These are phyloP conservation scores for Boletus pseudo-olivaceus DNA, from an alignment of 768 basidiomycete species.

Conservation along the genomic window DNA sequence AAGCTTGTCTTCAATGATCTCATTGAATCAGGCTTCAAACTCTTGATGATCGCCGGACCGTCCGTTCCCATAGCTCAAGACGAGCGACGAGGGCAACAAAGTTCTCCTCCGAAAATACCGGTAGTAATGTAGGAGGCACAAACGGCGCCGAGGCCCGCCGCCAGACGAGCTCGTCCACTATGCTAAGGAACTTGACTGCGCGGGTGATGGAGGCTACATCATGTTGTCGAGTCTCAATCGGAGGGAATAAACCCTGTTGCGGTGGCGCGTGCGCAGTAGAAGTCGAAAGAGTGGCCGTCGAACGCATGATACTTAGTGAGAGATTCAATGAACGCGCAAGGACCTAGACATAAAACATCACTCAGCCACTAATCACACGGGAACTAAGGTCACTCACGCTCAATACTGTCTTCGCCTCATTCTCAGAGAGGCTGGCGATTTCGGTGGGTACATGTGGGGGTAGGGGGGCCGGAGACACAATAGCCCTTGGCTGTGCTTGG, in stretches of 20 bases:
- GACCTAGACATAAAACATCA: constrained; percentile 1
- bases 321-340: constrained; percentile 15
- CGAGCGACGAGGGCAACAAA: constrained; percentile 20
- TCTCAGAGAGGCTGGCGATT: constrained; percentile 21
- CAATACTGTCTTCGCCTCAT: constrained; percentile 20
- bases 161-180: constrained; percentile 30
- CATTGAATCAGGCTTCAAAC: constrained; percentile 1
- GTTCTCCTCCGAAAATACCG: constrained; percentile 27
- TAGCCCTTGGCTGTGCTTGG: not conserved
- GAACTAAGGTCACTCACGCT: constrained; percentile 13
- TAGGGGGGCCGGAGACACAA: not conserved
- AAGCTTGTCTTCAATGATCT: not conserved
- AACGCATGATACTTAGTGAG: not conserved
- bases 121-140: constrained; percentile 8
- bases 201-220: constrained; percentile 21
- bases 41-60: constrained; percentile 21
- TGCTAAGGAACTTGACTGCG: constrained; percentile 23
- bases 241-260: not conserved
- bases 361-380: not conserved
- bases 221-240: not conserved
- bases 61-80: constrained; percentile 28
- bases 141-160: constrained; percentile 13
- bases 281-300: not conserved
- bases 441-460: constrained; percentile 8
- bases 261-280: not conserved